Evolutionary conservation across 805 yeast genomes (phyloP).

Genomic region (Metschnikowia lachancei): DNA sequence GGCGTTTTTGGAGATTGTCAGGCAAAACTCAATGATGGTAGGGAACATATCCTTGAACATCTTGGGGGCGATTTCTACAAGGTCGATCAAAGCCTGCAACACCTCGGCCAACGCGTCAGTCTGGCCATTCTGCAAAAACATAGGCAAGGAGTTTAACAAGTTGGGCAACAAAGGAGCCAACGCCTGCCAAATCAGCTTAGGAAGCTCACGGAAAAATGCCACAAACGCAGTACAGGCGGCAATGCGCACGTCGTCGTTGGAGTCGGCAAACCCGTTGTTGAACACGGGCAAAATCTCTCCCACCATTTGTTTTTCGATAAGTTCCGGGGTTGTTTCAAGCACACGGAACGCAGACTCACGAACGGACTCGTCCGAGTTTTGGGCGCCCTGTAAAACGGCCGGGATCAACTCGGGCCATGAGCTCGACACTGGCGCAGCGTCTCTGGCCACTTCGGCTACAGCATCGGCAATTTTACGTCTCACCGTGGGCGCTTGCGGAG

Average conservation of each 20-base stretch:
- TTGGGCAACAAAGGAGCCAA: slow-evolving; percentile 80
- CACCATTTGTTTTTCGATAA: slow-evolving; percentile 60
- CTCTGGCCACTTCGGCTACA: slow-evolving; percentile 83
- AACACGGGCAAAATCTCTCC: slow-evolving; percentile 64
- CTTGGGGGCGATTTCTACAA: slow-evolving; percentile 91
- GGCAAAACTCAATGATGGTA: slow-evolving; percentile 80
- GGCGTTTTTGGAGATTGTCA: slow-evolving; percentile 76
- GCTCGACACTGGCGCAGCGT: slow-evolving; percentile 45
- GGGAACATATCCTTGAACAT: slow-evolving; percentile 89
- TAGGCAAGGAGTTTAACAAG: slow-evolving; percentile 81
- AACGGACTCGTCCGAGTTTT: slow-evolving; percentile 55
- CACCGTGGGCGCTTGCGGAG: slow-evolving; percentile 67
- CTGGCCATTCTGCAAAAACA: slow-evolving; percentile 73
- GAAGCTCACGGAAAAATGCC: slow-evolving; percentile 78
- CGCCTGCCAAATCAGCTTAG: slow-evolving; percentile 73
- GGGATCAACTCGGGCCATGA: slow-evolving; percentile 80
- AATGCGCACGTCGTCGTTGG: slow-evolving; percentile 78
- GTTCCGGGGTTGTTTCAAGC: slow-evolving; percentile 76
- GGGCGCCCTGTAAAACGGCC: slow-evolving; percentile 65
- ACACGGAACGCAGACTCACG: slow-evolving; percentile 92
- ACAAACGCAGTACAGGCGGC: slow-evolving; percentile 92
- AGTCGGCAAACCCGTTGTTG: slow-evolving; percentile 76
- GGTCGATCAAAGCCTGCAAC: slow-evolving; percentile 83
- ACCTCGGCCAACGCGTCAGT: slow-evolving; percentile 81
- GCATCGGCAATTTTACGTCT: slow-evolving; percentile 94